These are phyloP conservation scores for Catenaria anguillulae DNA, from an alignment of 371 early-diverging fungal species.

Conservation along the genomic window DNA sequence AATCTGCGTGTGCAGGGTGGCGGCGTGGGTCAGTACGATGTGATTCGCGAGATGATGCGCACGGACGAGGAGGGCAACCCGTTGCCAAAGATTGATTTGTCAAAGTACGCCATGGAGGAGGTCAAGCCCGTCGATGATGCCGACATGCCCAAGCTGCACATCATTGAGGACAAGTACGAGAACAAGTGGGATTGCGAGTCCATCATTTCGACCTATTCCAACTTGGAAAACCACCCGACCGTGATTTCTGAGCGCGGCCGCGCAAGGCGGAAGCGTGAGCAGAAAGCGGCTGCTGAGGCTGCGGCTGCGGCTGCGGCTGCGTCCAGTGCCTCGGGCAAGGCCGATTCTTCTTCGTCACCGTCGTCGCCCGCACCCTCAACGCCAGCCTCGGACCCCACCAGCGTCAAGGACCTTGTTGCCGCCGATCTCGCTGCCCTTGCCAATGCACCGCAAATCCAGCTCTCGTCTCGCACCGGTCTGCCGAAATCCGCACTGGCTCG, in stretches of 20 bases:
- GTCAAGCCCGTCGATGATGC: conserved; percentile 18
- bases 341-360: not conserved
- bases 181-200: conserved; percentile 63
- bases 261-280: not conserved
- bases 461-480: not conserved
- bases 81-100: conserved; percentile 8
- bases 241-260: conserved; percentile 4
- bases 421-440: not conserved
- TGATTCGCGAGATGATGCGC: not conserved
- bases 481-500: not conserved
- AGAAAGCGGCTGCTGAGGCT: not conserved
- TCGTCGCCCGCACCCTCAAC: not conserved
- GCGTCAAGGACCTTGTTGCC: too few relatives aligned
- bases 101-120: conserved; percentile 12
- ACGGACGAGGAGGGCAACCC: conserved; percentile 16
- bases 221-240: conserved; percentile 44
- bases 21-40: conserved; percentile 1
- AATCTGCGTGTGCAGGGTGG: conserved; percentile 13
- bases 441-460: not conserved
- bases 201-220: conserved; percentile 64
- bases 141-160: conserved; percentile 13
- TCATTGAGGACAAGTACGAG: conserved; percentile 35
- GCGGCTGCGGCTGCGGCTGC: not conserved
- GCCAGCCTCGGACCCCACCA: too few relatives aligned
- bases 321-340: not conserved